Evolutionary conservation across 306 rosid genomes (phyloP), one percentile per base, ranked within the genome.

Genomic region (Trichosanthes cucumerina): DNA sequence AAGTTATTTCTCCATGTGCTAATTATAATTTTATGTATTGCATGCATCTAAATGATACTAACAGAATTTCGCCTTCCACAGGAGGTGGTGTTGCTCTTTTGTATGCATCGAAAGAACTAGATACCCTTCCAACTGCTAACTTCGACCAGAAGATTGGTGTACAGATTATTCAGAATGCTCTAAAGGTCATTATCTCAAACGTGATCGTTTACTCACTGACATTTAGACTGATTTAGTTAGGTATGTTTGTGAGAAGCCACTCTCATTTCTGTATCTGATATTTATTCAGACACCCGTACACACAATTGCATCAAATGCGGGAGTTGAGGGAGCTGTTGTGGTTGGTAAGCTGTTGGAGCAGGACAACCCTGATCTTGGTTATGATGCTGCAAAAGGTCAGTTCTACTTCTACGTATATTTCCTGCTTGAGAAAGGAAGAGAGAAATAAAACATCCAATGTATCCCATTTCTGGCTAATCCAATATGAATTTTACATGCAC

Each of bases 341-440:
- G 99, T 95, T 14, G 97, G 99, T 26, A 95, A 95, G 88, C 89
- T 95, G 49, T 86, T 91, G 92, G 99, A 95, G 79, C 96, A 88
- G 68, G 88, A 86, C 34, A 78, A 87, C 85, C 86, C 96, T 50
- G 97, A 92, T 85, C 88, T 91, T 73, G 99, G 99, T 18, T 95
- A 95, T 36, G 99, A 95, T 78, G 99, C 99, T 21, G 99, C 99
- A 36, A 95, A 95, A 90, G 99, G 99, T 95, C n/a, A 34, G 88
- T 76, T 26, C 63, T 75, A n/a, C 11, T 76, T 26, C 63, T 75
- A n/a, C 8, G 16, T 46, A 73, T 49, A 28, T 72, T 47, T 9
- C 77, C 21, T 28, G 41, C 9, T 15, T 26, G 59, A 49, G 7
- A 26, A 71, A 47, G 52, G 5, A 65, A 18, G 26, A 36, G 47